These are phyloP conservation scores for Lepraria neglecta DNA, from an alignment of 495 filamentous ascomycete genomes.

Conservation along the genomic window DNA sequence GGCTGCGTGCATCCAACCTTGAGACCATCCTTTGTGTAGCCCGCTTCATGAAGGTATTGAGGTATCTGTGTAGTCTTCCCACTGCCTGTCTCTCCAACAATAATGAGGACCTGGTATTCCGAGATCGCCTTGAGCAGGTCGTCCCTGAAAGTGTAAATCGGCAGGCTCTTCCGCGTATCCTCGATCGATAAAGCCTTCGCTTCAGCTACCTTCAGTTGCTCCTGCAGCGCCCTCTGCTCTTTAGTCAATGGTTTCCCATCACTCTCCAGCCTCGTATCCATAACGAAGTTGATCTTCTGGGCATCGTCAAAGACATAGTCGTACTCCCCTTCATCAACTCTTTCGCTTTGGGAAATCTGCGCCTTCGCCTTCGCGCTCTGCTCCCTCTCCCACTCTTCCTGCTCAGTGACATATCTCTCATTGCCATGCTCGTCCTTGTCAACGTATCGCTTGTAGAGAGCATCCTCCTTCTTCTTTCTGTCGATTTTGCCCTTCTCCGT, in stretches of 20 bases:
- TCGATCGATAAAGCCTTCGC: constrained; percentile 79
- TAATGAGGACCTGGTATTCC: constrained; percentile 71
- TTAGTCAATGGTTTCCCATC: constrained; percentile 61
- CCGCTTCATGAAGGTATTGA: constrained; percentile 78
- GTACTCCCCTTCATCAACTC: constrained; percentile 81
- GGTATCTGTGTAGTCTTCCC: constrained; percentile 89
- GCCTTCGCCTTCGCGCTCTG: constrained; percentile 85
- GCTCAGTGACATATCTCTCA: constrained; percentile 87
- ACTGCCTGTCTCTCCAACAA: constrained; percentile 85
- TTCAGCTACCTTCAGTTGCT: constrained; percentile 80
- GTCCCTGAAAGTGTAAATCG: constrained; percentile 78
- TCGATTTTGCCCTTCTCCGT: constrained; percentile 89
- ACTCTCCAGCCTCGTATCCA: constrained; percentile 65
- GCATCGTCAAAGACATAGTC: constrained; percentile 91
- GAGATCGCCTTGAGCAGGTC: constrained; percentile 71
- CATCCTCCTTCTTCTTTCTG: constrained; percentile 81
- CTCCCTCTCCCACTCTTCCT: constrained; percentile 92
- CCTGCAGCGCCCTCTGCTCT: constrained; percentile 71
- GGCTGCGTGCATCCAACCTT: constrained; percentile 57
- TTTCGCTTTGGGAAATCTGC: constrained; percentile 68
- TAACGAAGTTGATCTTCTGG: constrained; percentile 78
- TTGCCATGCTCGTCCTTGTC: constrained; percentile 82
- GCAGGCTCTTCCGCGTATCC: constrained; percentile 83
- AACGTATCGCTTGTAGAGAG: constrained; percentile 84
- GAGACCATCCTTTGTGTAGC: constrained; percentile 74